These are phyloP conservation scores for Chamaenerion angustifolium DNA, from an alignment of 345 rosid species.

Conservation along the genomic window DNA sequence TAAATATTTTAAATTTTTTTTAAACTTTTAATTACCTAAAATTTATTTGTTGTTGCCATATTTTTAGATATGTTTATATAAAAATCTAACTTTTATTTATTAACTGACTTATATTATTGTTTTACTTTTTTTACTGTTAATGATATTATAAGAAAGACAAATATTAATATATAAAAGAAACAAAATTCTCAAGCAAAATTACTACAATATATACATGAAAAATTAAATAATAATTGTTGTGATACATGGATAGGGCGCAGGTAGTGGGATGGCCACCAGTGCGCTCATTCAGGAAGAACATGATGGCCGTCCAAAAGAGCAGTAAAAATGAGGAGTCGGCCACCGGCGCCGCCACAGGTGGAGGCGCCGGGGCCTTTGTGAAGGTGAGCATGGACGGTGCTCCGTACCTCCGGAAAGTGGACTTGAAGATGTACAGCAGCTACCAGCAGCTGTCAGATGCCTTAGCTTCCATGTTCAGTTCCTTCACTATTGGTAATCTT, in stretches of 20 bases:
- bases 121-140: too few species aligned
- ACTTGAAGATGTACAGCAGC: constrained; percentile 81
- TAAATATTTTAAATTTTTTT: too few species aligned
- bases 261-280: constrained; percentile 99
- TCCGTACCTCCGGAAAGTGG: constrained; percentile 88
- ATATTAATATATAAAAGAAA: too few species aligned
- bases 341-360: constrained; percentile 17
- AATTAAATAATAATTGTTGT: too few species aligned
- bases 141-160: too few species aligned
- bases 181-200: too few species aligned
- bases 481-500: constrained; percentile 79
- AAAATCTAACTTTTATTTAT: too few species aligned
- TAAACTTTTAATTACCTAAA: too few species aligned
- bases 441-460: constrained; percentile 80
- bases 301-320: constrained; percentile 54
- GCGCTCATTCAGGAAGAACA: constrained; percentile 77
- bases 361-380: constrained; percentile 44
- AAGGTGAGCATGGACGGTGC: constrained; percentile 99
- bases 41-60: too few species aligned
- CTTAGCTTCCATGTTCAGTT: constrained; percentile 85
- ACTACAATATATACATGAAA: too few species aligned
- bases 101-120: too few species aligned
- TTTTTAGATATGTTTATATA: too few species aligned
- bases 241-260: constrained; percentile 35
- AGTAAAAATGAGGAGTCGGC: constrained; percentile 16